These are phyloP conservation scores for Rhinocladiella similis DNA, from an alignment of 2,329 filamentous ascomycete genomes.

Conservation along the genomic window DNA sequence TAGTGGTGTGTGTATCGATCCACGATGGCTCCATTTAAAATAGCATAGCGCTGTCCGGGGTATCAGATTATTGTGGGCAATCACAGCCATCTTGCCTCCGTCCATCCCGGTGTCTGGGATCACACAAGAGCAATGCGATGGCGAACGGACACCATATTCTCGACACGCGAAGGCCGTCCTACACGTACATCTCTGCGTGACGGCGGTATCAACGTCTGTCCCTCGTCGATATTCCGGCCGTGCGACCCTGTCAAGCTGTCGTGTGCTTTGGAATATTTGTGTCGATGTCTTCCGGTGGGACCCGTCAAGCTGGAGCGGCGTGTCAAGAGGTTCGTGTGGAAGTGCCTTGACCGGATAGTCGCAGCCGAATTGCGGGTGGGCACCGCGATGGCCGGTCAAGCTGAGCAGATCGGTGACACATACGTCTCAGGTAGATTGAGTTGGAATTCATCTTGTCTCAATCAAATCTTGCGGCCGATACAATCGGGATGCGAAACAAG, in stretches of 20 bases:
- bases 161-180: not conserved
- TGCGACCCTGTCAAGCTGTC: conserved; percentile 2
- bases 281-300: conserved; percentile 4
- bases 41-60: not conserved
- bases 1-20: not conserved
- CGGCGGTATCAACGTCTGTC: not conserved
- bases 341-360: conserved; percentile 8
- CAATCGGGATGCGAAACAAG: not conserved
- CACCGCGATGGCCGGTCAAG: conserved; percentile 8
- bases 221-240: not conserved
- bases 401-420: conserved; percentile 12
- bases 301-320: conserved; percentile 9
- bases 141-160: not conserved
- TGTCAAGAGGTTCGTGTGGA: conserved; percentile 6
- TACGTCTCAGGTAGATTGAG: conserved; percentile 8
- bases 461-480: not conserved
- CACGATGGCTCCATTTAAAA: not conserved
- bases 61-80: not conserved
- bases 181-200: not conserved
- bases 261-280: not conserved
- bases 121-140: not conserved
- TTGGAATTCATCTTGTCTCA: not conserved
- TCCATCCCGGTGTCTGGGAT: not conserved
- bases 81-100: not conserved
- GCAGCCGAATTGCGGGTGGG: conserved; percentile 13